Percentiles rank a stretch among this genome's conserved stretches.
These are phyloP conservation scores for Melaleuca alternifolia DNA, from an alignment of 345 rosid genomes.

Conservation along the genomic window DNA sequence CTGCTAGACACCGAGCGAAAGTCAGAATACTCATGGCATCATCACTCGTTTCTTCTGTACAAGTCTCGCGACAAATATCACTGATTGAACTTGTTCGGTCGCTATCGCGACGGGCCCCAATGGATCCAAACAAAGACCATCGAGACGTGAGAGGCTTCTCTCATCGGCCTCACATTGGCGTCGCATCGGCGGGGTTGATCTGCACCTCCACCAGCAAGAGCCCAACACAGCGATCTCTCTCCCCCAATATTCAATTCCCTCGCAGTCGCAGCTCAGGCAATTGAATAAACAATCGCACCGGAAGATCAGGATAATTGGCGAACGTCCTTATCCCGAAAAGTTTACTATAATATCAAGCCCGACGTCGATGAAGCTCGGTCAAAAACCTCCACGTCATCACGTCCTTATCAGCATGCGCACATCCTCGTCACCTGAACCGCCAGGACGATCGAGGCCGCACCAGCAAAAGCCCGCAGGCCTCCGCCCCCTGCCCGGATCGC, in stretches of 20 bases:
- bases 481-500: neutral
- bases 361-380: neutral
- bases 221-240: neutral
- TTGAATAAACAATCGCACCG: neutral
- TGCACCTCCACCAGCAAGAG: neutral
- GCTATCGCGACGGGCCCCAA: neutral
- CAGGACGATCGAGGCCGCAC: neutral
- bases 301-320: neutral
- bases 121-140: neutral
- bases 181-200: neutral
- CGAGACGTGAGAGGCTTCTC: neutral
- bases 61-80: accelerated
- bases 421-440: neutral
- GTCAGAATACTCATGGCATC: neutral
- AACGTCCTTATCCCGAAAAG: neutral
- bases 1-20: neutral
- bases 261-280: neutral
- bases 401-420: neutral
- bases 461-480: neutral
- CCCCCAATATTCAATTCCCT: neutral
- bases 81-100: neutral
- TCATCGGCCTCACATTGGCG: neutral
- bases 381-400: neutral
- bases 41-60: accelerated
- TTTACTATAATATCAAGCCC: neutral